Evolutionary conservation across 1,284 basidiomycete species (phyloP).

Genomic region (Puccinia triticina): DNA sequence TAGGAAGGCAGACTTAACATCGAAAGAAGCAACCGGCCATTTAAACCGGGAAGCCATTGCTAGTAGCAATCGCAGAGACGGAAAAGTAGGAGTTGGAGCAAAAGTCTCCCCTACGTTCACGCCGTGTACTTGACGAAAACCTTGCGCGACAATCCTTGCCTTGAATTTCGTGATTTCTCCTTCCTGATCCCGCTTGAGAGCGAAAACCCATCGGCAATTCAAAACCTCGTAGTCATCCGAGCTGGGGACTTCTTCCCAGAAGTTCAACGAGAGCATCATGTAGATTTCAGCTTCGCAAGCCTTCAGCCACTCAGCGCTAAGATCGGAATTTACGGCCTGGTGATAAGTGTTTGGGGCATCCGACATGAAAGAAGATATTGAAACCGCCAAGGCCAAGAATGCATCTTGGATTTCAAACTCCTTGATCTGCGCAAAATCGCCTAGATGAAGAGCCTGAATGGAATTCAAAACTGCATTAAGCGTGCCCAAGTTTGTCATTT

Average conservation of each 20-base stretch:
- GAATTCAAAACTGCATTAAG: neutral
- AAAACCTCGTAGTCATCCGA: neutral
- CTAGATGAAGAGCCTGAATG: neutral
- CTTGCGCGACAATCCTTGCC: neutral
- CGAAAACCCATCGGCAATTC: constrained; percentile 8
- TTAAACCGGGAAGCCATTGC: neutral
- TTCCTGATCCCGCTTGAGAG: neutral
- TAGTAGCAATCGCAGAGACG: neutral
- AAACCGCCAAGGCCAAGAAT: neutral
- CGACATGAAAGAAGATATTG: neutral
- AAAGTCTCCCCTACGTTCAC: constrained; percentile 3
- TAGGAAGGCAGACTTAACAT: constrained; percentile 12
- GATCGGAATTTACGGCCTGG: neutral
- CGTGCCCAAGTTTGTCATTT: no score
- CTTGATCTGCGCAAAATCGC: neutral
- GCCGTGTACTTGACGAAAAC: neutral
- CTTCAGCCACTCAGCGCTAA: neutral
- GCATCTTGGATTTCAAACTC: neutral
- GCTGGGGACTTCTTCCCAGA: constrained; percentile 4
- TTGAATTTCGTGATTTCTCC: neutral
- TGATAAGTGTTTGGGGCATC: neutral
- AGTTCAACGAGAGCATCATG: neutral
- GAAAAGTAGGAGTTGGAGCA: constrained; percentile 29
- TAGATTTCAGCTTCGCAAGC: neutral
- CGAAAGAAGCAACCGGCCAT: neutral